These are phyloP conservation scores for Aspergillus japonicus DNA, from an alignment of 2,329 filamentous ascomycete genomes.

Conservation along the genomic window DNA sequence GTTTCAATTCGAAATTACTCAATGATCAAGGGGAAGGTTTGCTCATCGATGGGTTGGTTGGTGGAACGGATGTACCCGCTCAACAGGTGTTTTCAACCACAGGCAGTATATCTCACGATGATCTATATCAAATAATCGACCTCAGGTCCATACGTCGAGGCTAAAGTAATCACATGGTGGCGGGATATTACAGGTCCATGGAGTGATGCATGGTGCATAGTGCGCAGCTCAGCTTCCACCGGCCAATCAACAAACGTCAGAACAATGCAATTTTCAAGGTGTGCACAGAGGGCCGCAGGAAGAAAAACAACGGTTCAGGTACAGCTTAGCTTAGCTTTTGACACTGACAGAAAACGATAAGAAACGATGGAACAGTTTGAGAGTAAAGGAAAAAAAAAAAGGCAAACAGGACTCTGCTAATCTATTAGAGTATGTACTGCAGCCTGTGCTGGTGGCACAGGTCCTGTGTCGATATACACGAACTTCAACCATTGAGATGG, in stretches of 20 bases:
- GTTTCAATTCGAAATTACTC: too few species aligned
- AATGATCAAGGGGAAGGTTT: too few species aligned
- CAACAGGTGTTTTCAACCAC: too few species aligned
- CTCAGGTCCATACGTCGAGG: too few species aligned
- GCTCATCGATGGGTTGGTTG: too few species aligned
- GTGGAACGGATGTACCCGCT: too few species aligned
- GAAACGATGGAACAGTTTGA: neutral
- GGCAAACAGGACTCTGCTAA: slow-evolving; percentile 7
- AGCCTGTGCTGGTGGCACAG: slow-evolving; percentile 11
- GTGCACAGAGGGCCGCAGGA: neutral
- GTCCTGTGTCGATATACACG: slow-evolving; percentile 12
- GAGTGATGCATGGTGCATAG: neutral
- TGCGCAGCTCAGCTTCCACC: neutral
- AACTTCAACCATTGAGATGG: slow-evolving; percentile 3
- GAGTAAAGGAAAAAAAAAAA: slow-evolving; percentile 3
- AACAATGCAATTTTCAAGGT: neutral
- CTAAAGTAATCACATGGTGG: too few species aligned
- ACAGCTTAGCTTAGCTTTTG: neutral
- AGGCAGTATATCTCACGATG: too few species aligned
- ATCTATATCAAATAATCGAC: too few species aligned
- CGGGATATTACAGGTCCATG: neutral
- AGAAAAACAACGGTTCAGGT: slow-evolving; percentile 2
- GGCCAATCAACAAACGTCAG: neutral
- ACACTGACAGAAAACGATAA: slow-evolving; percentile 8
- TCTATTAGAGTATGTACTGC: slow-evolving; percentile 18